These are phyloP conservation scores for Trifolium subterraneum DNA, from an alignment of 306 rosid genomes.

Conservation along the genomic window DNA sequence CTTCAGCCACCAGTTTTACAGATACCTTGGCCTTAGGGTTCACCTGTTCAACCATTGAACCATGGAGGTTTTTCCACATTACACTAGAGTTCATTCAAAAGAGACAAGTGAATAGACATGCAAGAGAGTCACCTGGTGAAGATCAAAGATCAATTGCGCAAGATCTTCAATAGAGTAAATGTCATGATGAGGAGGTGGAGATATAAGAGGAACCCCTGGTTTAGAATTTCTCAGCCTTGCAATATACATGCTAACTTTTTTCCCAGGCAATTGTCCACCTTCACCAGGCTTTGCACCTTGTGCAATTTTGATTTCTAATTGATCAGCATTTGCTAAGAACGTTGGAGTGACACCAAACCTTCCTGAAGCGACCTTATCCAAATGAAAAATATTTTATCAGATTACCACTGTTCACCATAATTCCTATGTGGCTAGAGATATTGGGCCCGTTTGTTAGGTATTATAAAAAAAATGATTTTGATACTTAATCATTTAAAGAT, in stretches of 20 bases:
- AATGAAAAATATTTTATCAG: slow-evolving; percentile 41
- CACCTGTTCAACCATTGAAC: slow-evolving; percentile 66
- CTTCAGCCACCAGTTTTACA: slow-evolving; percentile 95
- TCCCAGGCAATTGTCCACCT: slow-evolving; percentile 99
- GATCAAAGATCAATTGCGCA: slow-evolving; percentile 96
- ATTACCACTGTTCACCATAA: slow-evolving; percentile 35
- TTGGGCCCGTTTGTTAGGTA: background rate
- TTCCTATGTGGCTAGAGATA: slow-evolving; percentile 4
- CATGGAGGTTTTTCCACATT: slow-evolving; percentile 35
- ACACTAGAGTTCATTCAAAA: slow-evolving; percentile 33
- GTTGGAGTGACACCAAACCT: slow-evolving; percentile 99
- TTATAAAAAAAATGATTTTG: background rate
- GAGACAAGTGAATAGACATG: slow-evolving; percentile 35
- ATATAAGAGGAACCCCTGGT: slow-evolving; percentile 99
- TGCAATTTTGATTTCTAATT: slow-evolving; percentile 95
- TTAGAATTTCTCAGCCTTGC: slow-evolving; percentile 98
- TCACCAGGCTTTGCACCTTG: slow-evolving; percentile 99
- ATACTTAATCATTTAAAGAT: background rate
- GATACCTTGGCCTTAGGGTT: slow-evolving; percentile 98
- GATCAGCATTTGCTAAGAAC: slow-evolving; percentile 97
- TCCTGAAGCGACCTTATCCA: slow-evolving; percentile 95
- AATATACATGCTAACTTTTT: slow-evolving; percentile 98
- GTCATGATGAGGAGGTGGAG: slow-evolving; percentile 99
- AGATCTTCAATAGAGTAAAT: slow-evolving; percentile 99
- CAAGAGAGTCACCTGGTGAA: slow-evolving; percentile 84